Base-by-base conservation (phyloP, 1,284 basidiomycete genomes). In the Moesziomyces sp. region DNA sequence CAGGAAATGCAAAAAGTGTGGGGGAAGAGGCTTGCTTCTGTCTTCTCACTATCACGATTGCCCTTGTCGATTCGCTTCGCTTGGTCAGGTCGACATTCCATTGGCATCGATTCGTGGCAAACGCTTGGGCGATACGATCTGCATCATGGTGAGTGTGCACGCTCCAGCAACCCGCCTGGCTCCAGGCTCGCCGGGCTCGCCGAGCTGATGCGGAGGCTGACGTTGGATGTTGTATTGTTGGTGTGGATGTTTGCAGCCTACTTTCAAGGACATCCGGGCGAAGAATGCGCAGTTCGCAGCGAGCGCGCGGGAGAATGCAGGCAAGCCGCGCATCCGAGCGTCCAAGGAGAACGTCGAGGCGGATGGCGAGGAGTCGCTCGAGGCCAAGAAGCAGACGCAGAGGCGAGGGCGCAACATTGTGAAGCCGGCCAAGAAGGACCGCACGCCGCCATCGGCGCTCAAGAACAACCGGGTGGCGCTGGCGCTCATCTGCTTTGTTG, bases 401-500 rank as follows among this genome's bases (percentile, higher is more conserved):
- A 43, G 13, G 4, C 30, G 46, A 6, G 68, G 52, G 5, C 43
- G 58, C 16, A 44, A 43, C 19, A 67, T 59, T n/a, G 70, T 73
- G 42, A 54, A 61, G n/a, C 70, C 64, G 1, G 58, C 69, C 4
- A 45, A 40, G 4, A 48, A 43, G 11, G 61, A 64, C 19, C 44
- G 61, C 4, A 5, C n/a, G 3, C 9, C 42, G 9, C 24, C 24
- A 23, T 30, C n/a, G 19, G 26, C 42, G 18, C 10, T 55, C 23
- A 52, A 28, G 49, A 55, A 52, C 21, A 65, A 61, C 45, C 59
- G 48, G 24, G 9, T 55, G 10, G 66, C 71, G 2, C 56, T 77
- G 0, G 62, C 30, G 0, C 26, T 77, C 34, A 63, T 77, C 11
- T 47, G 54, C 28, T 77, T 77, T 50, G 74, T 77, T 18, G 74